Conservation (phyloP, 2,329 filamentous ascomycete genomes). For the Hypoxylon sp. region DNA sequence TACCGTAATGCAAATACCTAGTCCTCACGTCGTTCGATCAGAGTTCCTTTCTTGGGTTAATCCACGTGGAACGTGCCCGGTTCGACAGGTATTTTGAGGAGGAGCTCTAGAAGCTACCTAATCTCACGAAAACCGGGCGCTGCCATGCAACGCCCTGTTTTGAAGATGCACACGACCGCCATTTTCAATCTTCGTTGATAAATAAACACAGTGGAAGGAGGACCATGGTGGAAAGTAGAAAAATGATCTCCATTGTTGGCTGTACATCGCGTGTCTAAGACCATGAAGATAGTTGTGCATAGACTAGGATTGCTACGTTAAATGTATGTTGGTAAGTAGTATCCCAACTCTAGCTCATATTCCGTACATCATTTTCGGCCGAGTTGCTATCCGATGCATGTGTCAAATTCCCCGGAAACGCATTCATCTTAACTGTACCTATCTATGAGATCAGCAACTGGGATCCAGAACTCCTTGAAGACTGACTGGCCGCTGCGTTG, state of each 20-base stretch:
- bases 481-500: background rate
- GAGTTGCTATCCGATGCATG: background rate
- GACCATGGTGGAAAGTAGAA: background rate
- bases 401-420: background rate
- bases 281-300: too few species aligned
- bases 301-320: background rate
- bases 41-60: background rate
- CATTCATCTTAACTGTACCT: background rate
- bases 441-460: background rate
- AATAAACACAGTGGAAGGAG: background rate
- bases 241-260: background rate
- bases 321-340: background rate
- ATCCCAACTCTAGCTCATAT: background rate
- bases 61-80: slow-evolving; percentile 2
- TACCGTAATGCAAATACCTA: background rate
- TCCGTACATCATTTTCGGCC: slow-evolving; percentile 1
- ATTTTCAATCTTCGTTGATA: background rate
- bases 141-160: background rate
- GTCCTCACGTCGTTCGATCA: background rate
- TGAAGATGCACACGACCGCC: background rate
- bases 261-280: background rate
- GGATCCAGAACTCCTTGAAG: background rate
- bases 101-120: background rate
- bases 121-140: background rate
- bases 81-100: background rate